Evolutionary conservation across 306 rosid genomes (phyloP), one percentile per base, ranked within the genome.

Genomic region (Quillaja saponaria): DNA sequence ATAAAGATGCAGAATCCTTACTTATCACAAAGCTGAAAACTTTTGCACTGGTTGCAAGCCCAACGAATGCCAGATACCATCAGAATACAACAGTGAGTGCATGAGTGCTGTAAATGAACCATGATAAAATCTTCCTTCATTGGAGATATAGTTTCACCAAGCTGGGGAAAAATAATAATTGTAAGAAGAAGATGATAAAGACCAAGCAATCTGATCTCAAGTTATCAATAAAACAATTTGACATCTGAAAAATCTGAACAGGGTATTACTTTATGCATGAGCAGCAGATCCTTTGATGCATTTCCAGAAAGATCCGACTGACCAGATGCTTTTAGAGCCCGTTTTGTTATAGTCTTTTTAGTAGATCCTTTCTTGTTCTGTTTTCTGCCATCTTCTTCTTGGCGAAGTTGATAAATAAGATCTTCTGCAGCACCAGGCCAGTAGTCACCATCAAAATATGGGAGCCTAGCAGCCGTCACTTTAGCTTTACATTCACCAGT

Each of bases 361-460:
- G 80, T 87, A 48, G 90, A 72, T 64, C 99, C 97, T 59, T 88
- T 94, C 75, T 89, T 89, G 72, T 89, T 94, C 74, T 79, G 95
- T 77, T 85, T 94, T 72, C 87, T 87, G 20, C 97, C 97, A 67
- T 94, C 97, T 76, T 94, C 99, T 67, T 94, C 99, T 80, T 92
- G 99, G 21, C 86, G 84, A 68, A 94, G 83, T 76, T 87, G 97
- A 83, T 87, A 81, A 80, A 94, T 94, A 67, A 94, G 76, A 81
- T 94, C 97, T 84, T 94, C 97, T 0, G 99, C 99, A 63, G 99
- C 97, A 66, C 99, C 97, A 20, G 99, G 97, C 99, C 97, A 94
- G 72, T 94, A 94, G 58, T 94, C 99, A 60, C 99, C 99, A 68
- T 94, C 99, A 78, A 94, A 94, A 77, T 94, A 94, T 45, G 99